phyloP scores from a whole-genome alignment of 345 rosid species.

The Dovyalis caffra region DNA sequence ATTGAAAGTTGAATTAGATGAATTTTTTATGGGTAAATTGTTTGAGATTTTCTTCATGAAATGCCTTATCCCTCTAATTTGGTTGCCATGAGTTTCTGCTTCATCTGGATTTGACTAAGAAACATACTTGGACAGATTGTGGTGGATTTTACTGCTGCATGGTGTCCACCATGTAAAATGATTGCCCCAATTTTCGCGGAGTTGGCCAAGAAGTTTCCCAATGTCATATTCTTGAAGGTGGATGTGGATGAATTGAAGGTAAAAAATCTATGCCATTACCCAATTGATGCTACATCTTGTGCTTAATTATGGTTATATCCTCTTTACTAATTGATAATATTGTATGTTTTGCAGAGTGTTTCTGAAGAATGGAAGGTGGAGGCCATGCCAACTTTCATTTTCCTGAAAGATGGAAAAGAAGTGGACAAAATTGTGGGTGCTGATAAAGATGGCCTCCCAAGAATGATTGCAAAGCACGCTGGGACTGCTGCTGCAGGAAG shows the following conservation, averaged over 20 bases:
- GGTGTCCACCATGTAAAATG: conserved; percentile 33
- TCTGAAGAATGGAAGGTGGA: neutral
- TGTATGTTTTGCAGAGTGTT: conserved; percentile 1
- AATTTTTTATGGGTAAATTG: neutral
- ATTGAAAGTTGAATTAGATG: neutral
- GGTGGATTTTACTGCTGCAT: conserved; percentile 38
- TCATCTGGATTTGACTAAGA: neutral
- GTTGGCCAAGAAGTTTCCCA: conserved; percentile 29
- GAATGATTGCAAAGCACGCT: conserved; percentile 11
- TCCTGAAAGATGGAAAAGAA: neutral
- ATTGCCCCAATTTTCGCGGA: conserved; percentile 25
- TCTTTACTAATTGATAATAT: neutral
- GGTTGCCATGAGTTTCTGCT: neutral
- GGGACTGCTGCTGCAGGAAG: neutral
- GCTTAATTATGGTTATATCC: neutral
- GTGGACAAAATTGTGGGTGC: conserved; percentile 14
- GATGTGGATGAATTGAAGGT: conserved; percentile 35
- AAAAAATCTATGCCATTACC: neutral
- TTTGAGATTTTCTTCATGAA: neutral
- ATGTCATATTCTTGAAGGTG: conserved; percentile 32
- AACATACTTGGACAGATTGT: conserved; percentile 16
- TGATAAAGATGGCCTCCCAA: conserved; percentile 9
- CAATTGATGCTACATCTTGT: neutral
- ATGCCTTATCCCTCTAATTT: neutral
- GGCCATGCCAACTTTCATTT: conserved; percentile 8